phyloP scores from a whole-genome alignment of 1,284 basidiomycete genomes.

The Sutorius eximius region DNA sequence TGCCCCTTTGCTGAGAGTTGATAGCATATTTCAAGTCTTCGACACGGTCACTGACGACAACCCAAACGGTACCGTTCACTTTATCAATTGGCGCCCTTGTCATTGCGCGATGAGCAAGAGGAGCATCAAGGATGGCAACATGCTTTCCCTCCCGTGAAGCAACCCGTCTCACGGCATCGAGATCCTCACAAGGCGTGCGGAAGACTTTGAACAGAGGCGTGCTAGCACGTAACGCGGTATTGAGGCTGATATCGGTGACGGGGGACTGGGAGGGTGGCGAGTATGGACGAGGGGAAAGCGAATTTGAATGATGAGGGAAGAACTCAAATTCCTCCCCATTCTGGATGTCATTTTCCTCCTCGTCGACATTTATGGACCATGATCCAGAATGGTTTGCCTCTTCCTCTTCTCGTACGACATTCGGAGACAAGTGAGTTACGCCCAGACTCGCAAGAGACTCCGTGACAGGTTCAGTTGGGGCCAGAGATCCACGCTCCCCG shows the following conservation, averaged over 20 bases:
- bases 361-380: constrained; percentile 7
- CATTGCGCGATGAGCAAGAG: constrained; percentile 25
- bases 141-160: constrained; percentile 35
- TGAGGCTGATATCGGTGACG: constrained; percentile 24
- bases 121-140: constrained; percentile 30
- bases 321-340: constrained; percentile 15
- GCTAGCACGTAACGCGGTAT: constrained; percentile 31
- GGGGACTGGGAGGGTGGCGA: constrained; percentile 31
- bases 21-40: constrained; percentile 36
- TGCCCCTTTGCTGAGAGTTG: constrained; percentile 33
- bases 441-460: constrained; percentile 16
- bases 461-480: constrained; percentile 33
- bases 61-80: constrained; percentile 30
- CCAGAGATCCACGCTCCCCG: constrained; percentile 26
- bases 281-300: constrained; percentile 26
- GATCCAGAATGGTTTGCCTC: background rate
- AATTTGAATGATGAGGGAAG: constrained; percentile 18
- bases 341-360: constrained; percentile 10
- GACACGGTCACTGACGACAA: constrained; percentile 34
- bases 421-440: background rate
- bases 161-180: constrained; percentile 23
- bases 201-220: constrained; percentile 38
- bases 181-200: constrained; percentile 32
- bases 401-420: constrained; percentile 14
- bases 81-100: constrained; percentile 20